Conservation (phyloP, 768 basidiomycete genomes). For the Mycena rosella region DNA sequence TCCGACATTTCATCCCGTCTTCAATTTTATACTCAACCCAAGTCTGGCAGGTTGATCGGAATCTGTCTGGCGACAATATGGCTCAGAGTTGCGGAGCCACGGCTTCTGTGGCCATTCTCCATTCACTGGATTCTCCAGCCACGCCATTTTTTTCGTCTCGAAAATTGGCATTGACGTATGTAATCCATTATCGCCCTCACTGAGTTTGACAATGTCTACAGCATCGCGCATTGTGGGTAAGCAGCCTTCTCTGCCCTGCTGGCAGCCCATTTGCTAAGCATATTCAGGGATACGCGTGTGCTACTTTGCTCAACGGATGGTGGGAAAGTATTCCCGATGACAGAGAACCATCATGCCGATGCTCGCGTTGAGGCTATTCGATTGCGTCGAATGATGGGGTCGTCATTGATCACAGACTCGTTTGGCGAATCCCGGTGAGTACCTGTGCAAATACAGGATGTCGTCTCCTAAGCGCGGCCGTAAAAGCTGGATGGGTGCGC, state of each 20-base stretch:
- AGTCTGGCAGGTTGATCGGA: slow-evolving; percentile 78
- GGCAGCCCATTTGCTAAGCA: slow-evolving; percentile 2
- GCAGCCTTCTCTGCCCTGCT: slow-evolving; percentile 35
- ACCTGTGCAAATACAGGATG: background rate
- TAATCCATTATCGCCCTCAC: background rate
- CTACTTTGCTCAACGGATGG: slow-evolving; percentile 81
- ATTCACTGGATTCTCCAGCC: slow-evolving; percentile 85
- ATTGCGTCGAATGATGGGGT: slow-evolving; percentile 90
- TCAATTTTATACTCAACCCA: background rate
- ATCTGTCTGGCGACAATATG: slow-evolving; percentile 74
- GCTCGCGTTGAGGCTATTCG: slow-evolving; percentile 87
- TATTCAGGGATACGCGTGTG: slow-evolving; percentile 86
- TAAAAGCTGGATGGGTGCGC: slow-evolving; percentile 92
- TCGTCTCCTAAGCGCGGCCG: slow-evolving; percentile 6
- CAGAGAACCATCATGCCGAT: slow-evolving; percentile 97
- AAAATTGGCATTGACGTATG: slow-evolving; percentile 74
- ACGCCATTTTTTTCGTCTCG: slow-evolving; percentile 88
- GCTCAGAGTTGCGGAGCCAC: slow-evolving; percentile 89
- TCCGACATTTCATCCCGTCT: slow-evolving; percentile 42
- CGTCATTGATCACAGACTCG: slow-evolving; percentile 90
- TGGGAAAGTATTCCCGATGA: slow-evolving; percentile 86
- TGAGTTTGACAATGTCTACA: slow-evolving; percentile 10
- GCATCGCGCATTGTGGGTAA: slow-evolving; percentile 92
- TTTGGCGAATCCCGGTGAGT: slow-evolving; percentile 90
- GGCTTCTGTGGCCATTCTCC: slow-evolving; percentile 91